Conservation (phyloP, 2,329 filamentous ascomycete genomes). For the Thermothelomyces thermophilus region DNA sequence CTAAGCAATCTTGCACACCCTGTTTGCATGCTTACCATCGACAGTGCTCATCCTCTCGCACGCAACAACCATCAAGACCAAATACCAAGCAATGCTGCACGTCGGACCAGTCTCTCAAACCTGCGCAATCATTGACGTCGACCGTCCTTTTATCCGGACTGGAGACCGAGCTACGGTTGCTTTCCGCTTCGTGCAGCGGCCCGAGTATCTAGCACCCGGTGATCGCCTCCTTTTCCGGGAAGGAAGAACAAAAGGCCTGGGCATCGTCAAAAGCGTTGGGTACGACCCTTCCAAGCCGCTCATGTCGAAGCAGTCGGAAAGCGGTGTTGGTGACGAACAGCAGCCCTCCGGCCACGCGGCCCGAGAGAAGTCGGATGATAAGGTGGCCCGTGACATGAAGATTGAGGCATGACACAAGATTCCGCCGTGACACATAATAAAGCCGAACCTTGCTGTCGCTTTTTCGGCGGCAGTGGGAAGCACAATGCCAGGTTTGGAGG, state of each 20-base stretch:
- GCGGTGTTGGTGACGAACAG: conserved; percentile 1
- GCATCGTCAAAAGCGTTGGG: conserved; percentile 85
- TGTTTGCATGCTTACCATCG: background rate
- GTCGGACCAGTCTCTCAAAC: conserved; percentile 93
- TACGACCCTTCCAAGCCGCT: conserved; percentile 64
- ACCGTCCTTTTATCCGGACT: conserved; percentile 89
- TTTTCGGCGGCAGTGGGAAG: no score
- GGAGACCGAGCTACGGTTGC: conserved; percentile 92
- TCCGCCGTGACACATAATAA: no score
- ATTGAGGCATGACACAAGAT: background rate
- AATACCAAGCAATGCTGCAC: conserved; percentile 97
- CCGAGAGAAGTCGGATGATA: background rate
- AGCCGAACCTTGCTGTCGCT: no score
- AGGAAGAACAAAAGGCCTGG: conserved; percentile 88
- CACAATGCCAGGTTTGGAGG: no score
- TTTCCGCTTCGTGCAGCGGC: conserved; percentile 88
- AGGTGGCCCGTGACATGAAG: conserved; percentile 1
- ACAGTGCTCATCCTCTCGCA: conserved; percentile 87
- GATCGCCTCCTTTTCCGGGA: conserved; percentile 90
- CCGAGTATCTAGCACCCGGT: conserved; percentile 83
- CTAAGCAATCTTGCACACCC: background rate
- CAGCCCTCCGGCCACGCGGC: background rate
- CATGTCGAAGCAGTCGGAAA: conserved; percentile 17
- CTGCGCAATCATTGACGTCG: conserved; percentile 94
- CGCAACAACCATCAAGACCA: conserved; percentile 92